A percentile compares a stretch with the other conserved stretches of the same genome.
These are phyloP conservation scores for Mycena metata DNA, from an alignment of 768 basidiomycete genomes.

Conservation along the genomic window DNA sequence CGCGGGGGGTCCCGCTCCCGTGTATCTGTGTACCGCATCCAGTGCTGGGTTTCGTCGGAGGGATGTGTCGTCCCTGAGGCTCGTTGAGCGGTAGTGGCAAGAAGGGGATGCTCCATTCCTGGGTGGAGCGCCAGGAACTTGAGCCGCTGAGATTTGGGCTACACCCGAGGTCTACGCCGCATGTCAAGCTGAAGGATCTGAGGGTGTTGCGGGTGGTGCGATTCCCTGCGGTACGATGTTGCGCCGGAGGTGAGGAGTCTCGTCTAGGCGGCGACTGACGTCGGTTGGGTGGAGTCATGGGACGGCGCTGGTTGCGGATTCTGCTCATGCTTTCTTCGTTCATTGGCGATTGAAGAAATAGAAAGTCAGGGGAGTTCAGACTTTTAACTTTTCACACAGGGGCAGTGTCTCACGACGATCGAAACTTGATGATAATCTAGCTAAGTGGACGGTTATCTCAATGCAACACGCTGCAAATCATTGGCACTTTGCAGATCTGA, in stretches of 20 bases:
- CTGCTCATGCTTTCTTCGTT: neutral
- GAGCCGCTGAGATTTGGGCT: neutral
- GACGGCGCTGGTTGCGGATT: neutral
- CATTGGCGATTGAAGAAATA: no score
- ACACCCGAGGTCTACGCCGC: neutral
- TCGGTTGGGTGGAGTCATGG: neutral
- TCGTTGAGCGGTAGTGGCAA: slow-evolving; percentile 16
- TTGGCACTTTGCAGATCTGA: no score
- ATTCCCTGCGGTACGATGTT: neutral
- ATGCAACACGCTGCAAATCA: no score
- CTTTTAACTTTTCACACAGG: no score
- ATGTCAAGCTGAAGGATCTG: slow-evolving; percentile 5
- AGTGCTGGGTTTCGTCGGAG: neutral
- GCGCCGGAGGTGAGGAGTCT: no score
- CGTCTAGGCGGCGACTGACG: no score
- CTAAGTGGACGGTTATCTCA: no score
- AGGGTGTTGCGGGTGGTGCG: no score
- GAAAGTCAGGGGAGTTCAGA: no score
- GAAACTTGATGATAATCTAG: no score
- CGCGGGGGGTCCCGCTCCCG: neutral
- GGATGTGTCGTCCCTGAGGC: neutral
- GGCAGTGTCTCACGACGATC: no score
- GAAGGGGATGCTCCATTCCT: neutral
- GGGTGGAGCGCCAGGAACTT: neutral
- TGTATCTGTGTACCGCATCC: slow-evolving; percentile 9